phyloP scores from a whole-genome alignment of 768 basidiomycete genomes.

The Hygrocybe coccinea region DNA sequence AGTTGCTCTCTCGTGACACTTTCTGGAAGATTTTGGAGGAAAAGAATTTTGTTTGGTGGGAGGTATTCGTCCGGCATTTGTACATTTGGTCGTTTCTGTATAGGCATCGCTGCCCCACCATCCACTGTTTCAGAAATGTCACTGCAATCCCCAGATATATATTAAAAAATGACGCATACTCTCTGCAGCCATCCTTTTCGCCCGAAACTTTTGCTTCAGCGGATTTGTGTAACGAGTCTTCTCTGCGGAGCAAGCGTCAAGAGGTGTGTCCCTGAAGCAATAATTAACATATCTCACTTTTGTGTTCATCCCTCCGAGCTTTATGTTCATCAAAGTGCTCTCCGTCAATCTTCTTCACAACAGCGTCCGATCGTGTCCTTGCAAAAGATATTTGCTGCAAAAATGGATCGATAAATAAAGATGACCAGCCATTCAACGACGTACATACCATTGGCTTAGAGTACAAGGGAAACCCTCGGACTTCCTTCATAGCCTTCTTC shows the following conservation, averaged over 20 bases:
- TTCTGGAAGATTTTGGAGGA: constrained; percentile 95
- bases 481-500: constrained; percentile 85
- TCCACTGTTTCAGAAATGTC: constrained; percentile 45
- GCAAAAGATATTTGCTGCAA: constrained; percentile 93
- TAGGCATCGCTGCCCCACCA: constrained; percentile 59
- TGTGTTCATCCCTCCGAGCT: constrained; percentile 66
- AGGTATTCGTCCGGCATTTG: constrained; percentile 99
- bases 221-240: constrained; percentile 85
- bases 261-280: neutral
- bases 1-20: constrained; percentile 90
- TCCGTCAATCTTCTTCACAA: constrained; percentile 70
- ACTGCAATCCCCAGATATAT: too few species aligned
- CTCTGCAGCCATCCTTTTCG: constrained; percentile 77
- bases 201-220: constrained; percentile 76
- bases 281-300: constrained; percentile 53
- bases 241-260: constrained; percentile 40
- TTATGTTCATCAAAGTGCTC: constrained; percentile 73
- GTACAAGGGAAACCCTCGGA: constrained; percentile 89
- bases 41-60: constrained; percentile 98
- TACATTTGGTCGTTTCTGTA: constrained; percentile 74
- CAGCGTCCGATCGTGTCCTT: constrained; percentile 80
- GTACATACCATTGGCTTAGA: constrained; percentile 87
- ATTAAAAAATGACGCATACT: constrained; percentile 40
- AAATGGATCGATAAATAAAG: constrained; percentile 2
- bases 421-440: neutral